Conservation (phyloP, 2,329 filamentous ascomycete genomes). For the Sphaerostilbella broomeana region DNA sequence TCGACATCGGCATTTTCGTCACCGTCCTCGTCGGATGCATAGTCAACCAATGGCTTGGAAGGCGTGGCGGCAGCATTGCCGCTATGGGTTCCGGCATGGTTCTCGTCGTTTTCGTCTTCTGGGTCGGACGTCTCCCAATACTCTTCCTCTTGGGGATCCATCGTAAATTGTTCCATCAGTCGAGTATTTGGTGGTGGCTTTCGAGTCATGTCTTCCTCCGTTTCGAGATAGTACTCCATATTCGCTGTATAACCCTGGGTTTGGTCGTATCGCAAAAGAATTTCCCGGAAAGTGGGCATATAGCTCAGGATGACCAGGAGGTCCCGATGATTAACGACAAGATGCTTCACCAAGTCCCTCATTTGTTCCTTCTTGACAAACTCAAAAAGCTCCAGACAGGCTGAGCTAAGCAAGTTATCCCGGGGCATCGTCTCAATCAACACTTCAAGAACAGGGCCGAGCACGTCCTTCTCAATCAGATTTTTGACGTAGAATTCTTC, state of each 20-base stretch:
- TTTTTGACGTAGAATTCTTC: conserved; percentile 89
- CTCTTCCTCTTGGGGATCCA: conserved; percentile 81
- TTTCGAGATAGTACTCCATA: conserved; percentile 66
- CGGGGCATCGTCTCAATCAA: conserved; percentile 79
- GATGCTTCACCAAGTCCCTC: conserved; percentile 73
- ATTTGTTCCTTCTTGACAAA: conserved; percentile 77
- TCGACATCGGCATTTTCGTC: conserved; percentile 52
- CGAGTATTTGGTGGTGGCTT: conserved; percentile 43
- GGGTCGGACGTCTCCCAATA: conserved; percentile 92
- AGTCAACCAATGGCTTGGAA: conserved; percentile 77
- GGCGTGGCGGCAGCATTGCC: conserved; percentile 57
- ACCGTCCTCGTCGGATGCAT: conserved; percentile 82
- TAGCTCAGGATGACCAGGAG: conserved; percentile 70
- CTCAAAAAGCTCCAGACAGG: conserved; percentile 89
- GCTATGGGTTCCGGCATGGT: conserved; percentile 24
- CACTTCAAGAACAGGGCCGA: conserved; percentile 79
- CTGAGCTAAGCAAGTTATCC: conserved; percentile 90
- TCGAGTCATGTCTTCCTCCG: conserved; percentile 51
- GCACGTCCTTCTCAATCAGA: conserved; percentile 71
- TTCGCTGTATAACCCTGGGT: conserved; percentile 60
- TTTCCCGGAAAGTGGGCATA: conserved; percentile 73
- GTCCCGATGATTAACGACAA: conserved; percentile 79
- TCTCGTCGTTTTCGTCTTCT: conserved; percentile 61
- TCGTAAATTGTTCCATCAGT: conserved; percentile 62
- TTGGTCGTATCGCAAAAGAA: conserved; percentile 74